A percentile compares a stretch with the other conserved stretches of the same genome.
Evolutionary conservation across 2,329 filamentous ascomycete genomes (phyloP).

Genomic region (Diplodia corticola): DNA sequence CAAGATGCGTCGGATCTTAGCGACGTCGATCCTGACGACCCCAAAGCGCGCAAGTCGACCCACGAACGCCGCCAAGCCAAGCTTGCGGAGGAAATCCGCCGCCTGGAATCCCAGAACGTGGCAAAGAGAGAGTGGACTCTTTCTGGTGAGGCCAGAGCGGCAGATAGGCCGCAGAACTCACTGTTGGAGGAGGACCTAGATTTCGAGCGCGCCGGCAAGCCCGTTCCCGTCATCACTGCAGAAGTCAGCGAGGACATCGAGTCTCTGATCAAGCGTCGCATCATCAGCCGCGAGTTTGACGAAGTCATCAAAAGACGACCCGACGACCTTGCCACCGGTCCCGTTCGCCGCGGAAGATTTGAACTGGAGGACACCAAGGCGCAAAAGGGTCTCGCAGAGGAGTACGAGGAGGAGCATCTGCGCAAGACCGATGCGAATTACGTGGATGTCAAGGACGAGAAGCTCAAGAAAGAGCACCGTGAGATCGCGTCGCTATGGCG

Average conservation of each 20-base stretch:
- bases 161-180: constrained; percentile 83
- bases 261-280: constrained; percentile 88
- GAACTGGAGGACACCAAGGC: constrained; percentile 85
- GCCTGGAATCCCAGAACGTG: constrained; percentile 84
- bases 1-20: constrained; percentile 67
- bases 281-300: constrained; percentile 87
- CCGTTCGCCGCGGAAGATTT: constrained; percentile 68
- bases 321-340: constrained; percentile 65
- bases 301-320: constrained; percentile 83
- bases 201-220: constrained; percentile 93
- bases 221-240: constrained; percentile 88
- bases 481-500: constrained; percentile 85
- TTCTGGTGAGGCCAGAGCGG: constrained; percentile 80
- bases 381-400: constrained; percentile 82
- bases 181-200: constrained; percentile 92
- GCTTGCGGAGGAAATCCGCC: constrained; percentile 84
- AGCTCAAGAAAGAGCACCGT: constrained; percentile 75
- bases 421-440: constrained; percentile 76
- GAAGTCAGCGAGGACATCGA: constrained; percentile 91
- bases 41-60: constrained; percentile 72
- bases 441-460: constrained; percentile 79
- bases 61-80: constrained; percentile 87
- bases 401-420: constrained; percentile 92
- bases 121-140: constrained; percentile 90
- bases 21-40: constrained; percentile 64